These are phyloP conservation scores for Lineolata rhizophorae DNA, from an alignment of 495 filamentous ascomycete genomes.

Conservation along the genomic window DNA sequence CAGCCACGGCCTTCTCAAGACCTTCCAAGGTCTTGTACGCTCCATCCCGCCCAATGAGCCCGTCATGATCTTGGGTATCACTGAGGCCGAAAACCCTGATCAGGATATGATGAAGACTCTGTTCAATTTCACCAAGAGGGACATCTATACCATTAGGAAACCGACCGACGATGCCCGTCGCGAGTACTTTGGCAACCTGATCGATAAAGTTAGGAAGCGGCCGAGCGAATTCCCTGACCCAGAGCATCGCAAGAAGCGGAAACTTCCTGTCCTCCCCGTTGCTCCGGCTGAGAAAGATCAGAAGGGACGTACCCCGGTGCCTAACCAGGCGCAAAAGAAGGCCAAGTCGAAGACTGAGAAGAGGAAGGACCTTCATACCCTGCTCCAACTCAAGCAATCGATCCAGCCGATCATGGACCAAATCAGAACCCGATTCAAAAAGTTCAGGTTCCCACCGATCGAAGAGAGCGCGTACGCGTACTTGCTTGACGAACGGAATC, in stretches of 20 bases:
- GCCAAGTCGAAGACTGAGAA: slow-evolving; percentile 63
- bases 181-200: slow-evolving; percentile 55
- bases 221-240: slow-evolving; percentile 76
- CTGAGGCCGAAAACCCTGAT: slow-evolving; percentile 26
- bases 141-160: slow-evolving; percentile 41
- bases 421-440: slow-evolving; percentile 63
- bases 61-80: slow-evolving; percentile 61
- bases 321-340: slow-evolving; percentile 30
- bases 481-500: slow-evolving; percentile 62
- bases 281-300: too few relatives aligned
- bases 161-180: slow-evolving; percentile 40
- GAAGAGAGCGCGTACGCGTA: slow-evolving; percentile 50
- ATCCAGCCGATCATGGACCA: slow-evolving; percentile 92
- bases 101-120: slow-evolving; percentile 41
- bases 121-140: slow-evolving; percentile 66
- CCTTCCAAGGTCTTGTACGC: slow-evolving; percentile 56
- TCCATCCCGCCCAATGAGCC: slow-evolving; percentile 72
- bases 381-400: slow-evolving; percentile 68
- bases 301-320: slow-evolving; percentile 14
- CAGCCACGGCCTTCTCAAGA: slow-evolving; percentile 40
- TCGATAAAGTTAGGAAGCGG: slow-evolving; percentile 48
- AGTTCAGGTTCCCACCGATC: slow-evolving; percentile 62
- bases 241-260: slow-evolving; percentile 61
- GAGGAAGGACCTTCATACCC: slow-evolving; percentile 50
- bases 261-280: slow-evolving; percentile 51